A percentile compares a stretch with the other conserved stretches of the same genome.
Evolutionary conservation across 257 asterid species (phyloP).

Genomic region (Penstemon barbatus): DNA sequence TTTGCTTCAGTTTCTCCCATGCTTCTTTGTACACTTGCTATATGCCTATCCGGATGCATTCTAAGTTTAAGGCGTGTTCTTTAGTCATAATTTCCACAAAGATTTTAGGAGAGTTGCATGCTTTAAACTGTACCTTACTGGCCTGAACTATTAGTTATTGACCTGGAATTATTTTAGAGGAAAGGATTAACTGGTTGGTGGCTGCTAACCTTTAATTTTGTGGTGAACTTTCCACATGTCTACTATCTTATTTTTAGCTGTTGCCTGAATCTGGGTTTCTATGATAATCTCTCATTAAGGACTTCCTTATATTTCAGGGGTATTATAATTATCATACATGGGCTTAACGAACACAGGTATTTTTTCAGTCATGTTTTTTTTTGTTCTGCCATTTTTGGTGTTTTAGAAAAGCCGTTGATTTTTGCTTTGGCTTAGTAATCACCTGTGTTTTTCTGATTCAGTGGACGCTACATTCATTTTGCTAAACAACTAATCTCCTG

Average conservation of each 20-base stretch:
- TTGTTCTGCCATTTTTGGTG: constrained; percentile 6
- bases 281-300: constrained; percentile 19
- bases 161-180: constrained; percentile 18
- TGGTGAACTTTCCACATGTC: constrained; percentile 15
- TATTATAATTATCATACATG: constrained; percentile 84
- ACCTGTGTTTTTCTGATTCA: constrained; percentile 38
- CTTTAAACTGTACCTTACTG: neutral
- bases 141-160: neutral
- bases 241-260: neutral
- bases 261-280: constrained; percentile 23
- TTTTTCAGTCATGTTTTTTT: neutral
- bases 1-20: neutral
- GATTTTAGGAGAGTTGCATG: neutral
- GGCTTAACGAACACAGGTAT: constrained; percentile 97
- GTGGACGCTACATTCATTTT: constrained; percentile 87
- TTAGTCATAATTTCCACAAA: neutral
- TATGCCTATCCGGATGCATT: neutral
- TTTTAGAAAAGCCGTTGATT: constrained; percentile 14
- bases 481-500: constrained; percentile 76
- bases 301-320: constrained; percentile 64
- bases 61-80: neutral
- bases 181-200: constrained; percentile 22
- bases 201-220: constrained; percentile 28
- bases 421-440: constrained; percentile 11
- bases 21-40: neutral